phyloP scores from a whole-genome alignment of 192 early-diverging fungal genomes.

The Coemansia sp. region DNA sequence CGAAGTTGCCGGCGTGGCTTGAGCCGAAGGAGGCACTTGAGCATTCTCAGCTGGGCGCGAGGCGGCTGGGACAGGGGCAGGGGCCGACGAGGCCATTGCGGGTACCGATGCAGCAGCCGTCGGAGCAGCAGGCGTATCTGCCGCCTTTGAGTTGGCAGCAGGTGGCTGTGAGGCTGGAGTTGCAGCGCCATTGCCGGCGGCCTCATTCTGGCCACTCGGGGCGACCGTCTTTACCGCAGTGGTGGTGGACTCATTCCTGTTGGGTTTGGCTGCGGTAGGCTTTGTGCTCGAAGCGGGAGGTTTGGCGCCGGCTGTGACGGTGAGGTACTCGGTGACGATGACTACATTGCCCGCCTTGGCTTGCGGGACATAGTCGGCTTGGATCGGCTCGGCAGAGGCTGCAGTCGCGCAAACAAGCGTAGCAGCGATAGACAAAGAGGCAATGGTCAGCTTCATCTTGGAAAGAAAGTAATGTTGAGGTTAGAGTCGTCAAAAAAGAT shows the following conservation, averaged over 20 bases:
- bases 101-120: neutral
- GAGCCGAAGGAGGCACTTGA: neutral
- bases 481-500: neutral
- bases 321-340: neutral
- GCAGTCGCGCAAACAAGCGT: slow-evolving; percentile 4
- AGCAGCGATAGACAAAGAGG: slow-evolving; percentile 12
- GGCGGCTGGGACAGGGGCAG: neutral
- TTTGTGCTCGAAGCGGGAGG: neutral
- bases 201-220: neutral
- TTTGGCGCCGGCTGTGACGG: neutral
- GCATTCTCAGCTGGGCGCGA: neutral
- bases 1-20: neutral
- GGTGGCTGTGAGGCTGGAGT: neutral
- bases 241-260: slow-evolving; percentile 16
- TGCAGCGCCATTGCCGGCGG: neutral
- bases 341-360: neutral
- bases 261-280: neutral
- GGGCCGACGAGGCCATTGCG: neutral
- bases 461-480: neutral
- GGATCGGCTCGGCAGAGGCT: neutral
- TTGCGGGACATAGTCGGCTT: neutral
- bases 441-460: slow-evolving; percentile 28
- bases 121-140: neutral
- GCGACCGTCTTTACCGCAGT: slow-evolving; percentile 37
- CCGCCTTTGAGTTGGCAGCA: neutral